Base-by-base conservation (phyloP, 441 rosid species). In the Gossypium trilobum region DNA sequence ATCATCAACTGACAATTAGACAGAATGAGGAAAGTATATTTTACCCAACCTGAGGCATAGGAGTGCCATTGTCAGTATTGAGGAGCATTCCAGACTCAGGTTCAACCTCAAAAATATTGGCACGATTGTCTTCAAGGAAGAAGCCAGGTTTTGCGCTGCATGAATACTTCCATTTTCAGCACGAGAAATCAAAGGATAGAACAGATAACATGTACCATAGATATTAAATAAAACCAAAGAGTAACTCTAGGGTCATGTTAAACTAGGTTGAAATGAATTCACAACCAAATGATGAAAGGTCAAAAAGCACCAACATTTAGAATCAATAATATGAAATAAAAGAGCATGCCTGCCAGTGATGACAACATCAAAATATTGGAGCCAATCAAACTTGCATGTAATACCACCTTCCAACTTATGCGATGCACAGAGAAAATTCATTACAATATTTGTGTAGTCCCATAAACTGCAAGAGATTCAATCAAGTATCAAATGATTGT, bases 371-470 rank as follows among this genome's bases (percentile, higher is more conserved):
- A 95, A 95, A 83, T 88, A 87, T 77, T 83, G 86, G 44, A 92
- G 98, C 99, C 98, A 95, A 71, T 88, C 95, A 73, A 88, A 89
- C 70, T 85, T 87, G 88, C 85, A 58, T 73, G 85, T 63, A 39
- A 58, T 71, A 22, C 70, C 71, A 70, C 90, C 88, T 66, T 80
- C 79, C 20, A 73, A 20, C 0, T 85, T 77, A 50, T 75, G 82
- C 0, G 85, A 78, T 72, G 86, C 88, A 77, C 98, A 92, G 65
- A 95, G 97, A 77, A 92, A 95, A 77, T 87, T 95, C 99, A 95
- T 95, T 85, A 95, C 97, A 74, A 95, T 81, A 77, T 89, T 91
- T 56, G 99, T 91, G 72, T 95, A 95, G 85, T 95, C 99, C 99
- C 99, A 95, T 77, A 95, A 87, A 80, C 99, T 95, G 93, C 88